phyloP scores from a whole-genome alignment of 176 grass and related monocot genomes.

The Avena eriantha region DNA sequence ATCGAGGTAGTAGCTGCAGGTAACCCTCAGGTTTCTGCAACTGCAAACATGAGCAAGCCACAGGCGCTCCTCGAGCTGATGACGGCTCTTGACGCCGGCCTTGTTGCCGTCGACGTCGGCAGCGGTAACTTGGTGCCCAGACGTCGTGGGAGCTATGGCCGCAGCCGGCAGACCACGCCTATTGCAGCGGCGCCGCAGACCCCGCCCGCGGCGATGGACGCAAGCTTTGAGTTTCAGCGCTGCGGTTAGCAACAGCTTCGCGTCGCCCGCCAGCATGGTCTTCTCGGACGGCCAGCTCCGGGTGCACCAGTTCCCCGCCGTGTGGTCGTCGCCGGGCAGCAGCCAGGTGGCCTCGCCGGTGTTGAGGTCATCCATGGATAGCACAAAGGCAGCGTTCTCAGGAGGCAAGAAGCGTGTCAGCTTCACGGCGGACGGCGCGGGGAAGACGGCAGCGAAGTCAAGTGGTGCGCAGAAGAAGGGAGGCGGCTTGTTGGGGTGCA shows the following conservation, averaged over 20 bases:
- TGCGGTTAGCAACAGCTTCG: slow-evolving; percentile 30
- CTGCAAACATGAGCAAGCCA: slow-evolving; percentile 29
- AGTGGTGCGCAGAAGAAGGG: slow-evolving; percentile 20
- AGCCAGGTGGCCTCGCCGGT: slow-evolving; percentile 28
- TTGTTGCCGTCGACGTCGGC: background rate
- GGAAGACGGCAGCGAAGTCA: background rate
- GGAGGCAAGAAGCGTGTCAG: slow-evolving; percentile 54
- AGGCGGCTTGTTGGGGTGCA: slow-evolving; percentile 58
- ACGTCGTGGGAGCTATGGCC: background rate
- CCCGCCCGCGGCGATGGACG: background rate
- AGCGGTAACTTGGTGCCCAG: background rate
- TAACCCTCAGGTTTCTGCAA: background rate
- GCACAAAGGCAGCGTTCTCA: background rate
- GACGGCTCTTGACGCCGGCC: slow-evolving; percentile 38
- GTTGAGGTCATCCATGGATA: background rate
- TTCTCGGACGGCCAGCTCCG: slow-evolving; percentile 63
- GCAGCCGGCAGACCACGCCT: slow-evolving; percentile 17
- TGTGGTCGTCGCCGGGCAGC: slow-evolving; percentile 1
- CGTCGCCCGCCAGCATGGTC: slow-evolving; percentile 57
- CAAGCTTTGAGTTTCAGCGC: slow-evolving; percentile 63
- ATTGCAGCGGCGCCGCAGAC: background rate
- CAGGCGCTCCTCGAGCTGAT: slow-evolving; percentile 40
- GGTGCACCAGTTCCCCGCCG: slow-evolving; percentile 51
- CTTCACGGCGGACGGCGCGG: slow-evolving; percentile 12
- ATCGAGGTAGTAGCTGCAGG: background rate